Evolutionary conservation across 805 yeast species (phyloP).

Genomic region (Lipomyces chichibuensis): DNA sequence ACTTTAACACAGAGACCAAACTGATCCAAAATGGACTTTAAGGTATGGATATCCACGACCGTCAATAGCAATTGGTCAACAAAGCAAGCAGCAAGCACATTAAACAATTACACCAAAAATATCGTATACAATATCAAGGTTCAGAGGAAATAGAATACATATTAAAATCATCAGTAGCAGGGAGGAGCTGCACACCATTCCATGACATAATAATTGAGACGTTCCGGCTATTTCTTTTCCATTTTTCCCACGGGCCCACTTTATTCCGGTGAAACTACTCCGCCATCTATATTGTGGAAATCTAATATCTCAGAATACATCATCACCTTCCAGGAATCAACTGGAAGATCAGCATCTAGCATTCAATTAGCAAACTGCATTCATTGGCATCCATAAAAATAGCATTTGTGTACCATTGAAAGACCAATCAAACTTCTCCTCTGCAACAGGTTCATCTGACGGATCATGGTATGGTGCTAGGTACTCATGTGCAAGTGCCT

Average conservation of each 20-base stretch:
- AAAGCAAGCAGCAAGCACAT: slow-evolving; percentile 1
- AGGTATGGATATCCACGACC: not conserved
- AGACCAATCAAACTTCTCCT: slow-evolving; percentile 94
- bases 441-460: slow-evolving; percentile 93
- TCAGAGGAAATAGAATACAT: not conserved
- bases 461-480: slow-evolving; percentile 96
- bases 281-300: slow-evolving; percentile 80
- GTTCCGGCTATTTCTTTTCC: not conserved
- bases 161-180: not conserved
- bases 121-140: not conserved
- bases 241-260: not conserved
- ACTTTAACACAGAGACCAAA: not conserved
- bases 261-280: not conserved
- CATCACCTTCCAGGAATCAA: slow-evolving; percentile 98
- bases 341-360: slow-evolving; percentile 84
- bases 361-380: not conserved
- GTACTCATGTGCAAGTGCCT: slow-evolving; percentile 87
- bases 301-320: slow-evolving; percentile 97
- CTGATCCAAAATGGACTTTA: not conserved
- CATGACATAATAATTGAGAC: not conserved
- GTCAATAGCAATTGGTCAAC: not conserved
- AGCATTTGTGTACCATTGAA: slow-evolving; percentile 61
- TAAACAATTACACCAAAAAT: slow-evolving; percentile 4
- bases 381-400: not conserved
- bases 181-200: not conserved